Evolutionary conservation across 257 asterid genomes (phyloP).

Genomic region (Solanum gandarillasii): DNA sequence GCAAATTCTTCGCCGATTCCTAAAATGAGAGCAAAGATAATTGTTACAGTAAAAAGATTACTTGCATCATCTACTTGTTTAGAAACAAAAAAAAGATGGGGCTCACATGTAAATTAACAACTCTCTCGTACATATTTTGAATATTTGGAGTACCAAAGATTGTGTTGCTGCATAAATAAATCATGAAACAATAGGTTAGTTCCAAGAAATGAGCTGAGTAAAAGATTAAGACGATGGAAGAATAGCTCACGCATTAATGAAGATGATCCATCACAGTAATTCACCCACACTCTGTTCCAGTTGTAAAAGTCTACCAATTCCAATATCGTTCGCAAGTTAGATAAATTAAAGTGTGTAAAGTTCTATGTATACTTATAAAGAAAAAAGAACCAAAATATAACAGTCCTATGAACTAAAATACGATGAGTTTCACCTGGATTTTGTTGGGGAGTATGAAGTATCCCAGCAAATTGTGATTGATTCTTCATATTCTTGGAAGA

Average conservation of each 20-base stretch:
- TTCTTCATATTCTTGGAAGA: constrained; percentile 16
- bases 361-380: not conserved
- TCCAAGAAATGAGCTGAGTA: not conserved
- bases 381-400: not conserved
- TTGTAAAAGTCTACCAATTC: constrained; percentile 46
- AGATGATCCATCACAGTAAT: constrained; percentile 76
- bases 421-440: constrained; percentile 45
- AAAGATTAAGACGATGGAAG: constrained; percentile 12
- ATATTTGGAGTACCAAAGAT: constrained; percentile 54
- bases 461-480: constrained; percentile 41
- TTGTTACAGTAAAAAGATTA: too few relatives aligned
- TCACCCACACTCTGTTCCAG: constrained; percentile 62
- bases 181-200: not conserved
- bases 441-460: constrained; percentile 35
- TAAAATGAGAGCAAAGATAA: not conserved
- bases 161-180: constrained; percentile 36
- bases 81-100: not conserved
- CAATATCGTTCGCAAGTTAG: not conserved
- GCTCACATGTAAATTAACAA: constrained; percentile 60
- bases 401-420: too few relatives aligned
- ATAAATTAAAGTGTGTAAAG: not conserved
- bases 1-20: not conserved
- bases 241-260: not conserved
- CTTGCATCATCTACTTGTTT: not conserved
- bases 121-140: constrained; percentile 35